Evolutionary conservation across 257 asterid species (phyloP), one percentile per base, ranked within the genome.

Genomic region (Fraxinus quadrangulata): DNA sequence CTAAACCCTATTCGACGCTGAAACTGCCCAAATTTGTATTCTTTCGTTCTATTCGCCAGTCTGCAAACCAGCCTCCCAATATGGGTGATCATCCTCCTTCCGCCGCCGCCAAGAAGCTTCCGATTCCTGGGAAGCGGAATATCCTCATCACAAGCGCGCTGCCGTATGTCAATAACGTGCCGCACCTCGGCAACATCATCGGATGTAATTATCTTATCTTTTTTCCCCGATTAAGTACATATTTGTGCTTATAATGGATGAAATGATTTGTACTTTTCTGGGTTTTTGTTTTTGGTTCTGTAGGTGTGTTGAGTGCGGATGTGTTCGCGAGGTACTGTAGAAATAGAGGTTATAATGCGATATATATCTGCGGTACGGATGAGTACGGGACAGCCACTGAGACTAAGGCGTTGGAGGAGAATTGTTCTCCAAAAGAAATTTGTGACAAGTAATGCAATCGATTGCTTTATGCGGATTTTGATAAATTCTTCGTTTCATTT

Each of bases 311-410:
- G 92, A 96, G 99, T 83, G 99, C 99, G 21, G 98, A 96, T 85
- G 99, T 92, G 23, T 93, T 84, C 56, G 97, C 98, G 72, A 83
- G 99, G 82, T 95, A 88, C 75, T 95, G 97, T 86, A 90, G 99
- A 74, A 78, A 85, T 71, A 84, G 99, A 79, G 98, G 97, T 19
- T 91, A 93, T 76, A 91, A 91, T 79, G 83, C 92, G 12, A 34
- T 96, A 68, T 96, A 92, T 67, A 90, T 93, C 7, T 96, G 99
- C 81, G 99, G 99, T 49, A 93, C 99, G 37, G 99, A 96, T 80
- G 99, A 96, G 86, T 96, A 96, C 39, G 99, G 99, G 63, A 96
- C 99, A 0, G 99, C 99, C 0, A 95, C 99, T 0, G 99, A 95
- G 89, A 95, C 96, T 9, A 95, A 95, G 82, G 99, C 99, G 14